Evolutionary conservation across 2,329 filamentous ascomycete species (phyloP).

Genomic region (Alternaria consortialis): DNA sequence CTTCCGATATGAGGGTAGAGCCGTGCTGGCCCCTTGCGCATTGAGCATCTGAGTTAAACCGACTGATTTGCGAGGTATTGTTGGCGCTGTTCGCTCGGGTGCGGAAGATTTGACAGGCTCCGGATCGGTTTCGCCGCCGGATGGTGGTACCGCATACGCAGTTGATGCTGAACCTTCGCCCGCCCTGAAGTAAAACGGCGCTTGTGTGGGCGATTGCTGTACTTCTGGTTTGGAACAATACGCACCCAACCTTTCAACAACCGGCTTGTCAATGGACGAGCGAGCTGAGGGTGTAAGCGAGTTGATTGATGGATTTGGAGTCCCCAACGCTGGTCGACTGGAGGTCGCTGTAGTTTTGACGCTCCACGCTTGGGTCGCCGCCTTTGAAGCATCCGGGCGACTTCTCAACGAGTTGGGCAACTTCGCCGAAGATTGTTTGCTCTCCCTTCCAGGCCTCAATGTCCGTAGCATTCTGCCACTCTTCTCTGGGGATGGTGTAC

Average conservation of each 20-base stretch:
- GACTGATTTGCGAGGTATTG: constrained; percentile 34
- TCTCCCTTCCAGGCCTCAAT: constrained; percentile 58
- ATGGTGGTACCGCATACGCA: constrained; percentile 27
- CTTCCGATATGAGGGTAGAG: constrained; percentile 57
- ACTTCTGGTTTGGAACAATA: constrained; percentile 21
- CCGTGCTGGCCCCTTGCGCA: constrained; percentile 18
- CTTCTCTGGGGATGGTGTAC: constrained; percentile 70
- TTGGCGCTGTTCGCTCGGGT: constrained; percentile 20
- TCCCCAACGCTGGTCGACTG: constrained; percentile 24
- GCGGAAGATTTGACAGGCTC: constrained; percentile 22
- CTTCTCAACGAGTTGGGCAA: constrained; percentile 57
- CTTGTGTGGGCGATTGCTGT: constrained; percentile 22
- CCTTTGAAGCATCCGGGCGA: constrained; percentile 66
- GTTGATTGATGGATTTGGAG: constrained; percentile 26
- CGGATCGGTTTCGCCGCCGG: constrained; percentile 18
- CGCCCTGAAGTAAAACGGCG: constrained; percentile 38
- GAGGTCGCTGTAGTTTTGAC: constrained; percentile 40
- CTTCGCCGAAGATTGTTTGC: constrained; percentile 57
- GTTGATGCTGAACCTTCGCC: constrained; percentile 28
- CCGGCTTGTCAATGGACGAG: constrained; percentile 42
- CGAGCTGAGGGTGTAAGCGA: constrained; percentile 34
- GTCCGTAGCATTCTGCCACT: constrained; percentile 67
- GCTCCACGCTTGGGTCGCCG: constrained; percentile 70
- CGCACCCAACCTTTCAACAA: constrained; percentile 27
- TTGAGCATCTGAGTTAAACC: constrained; percentile 19